Evolutionary conservation across 192 early-diverging fungal genomes (phyloP).

Genomic region (Gaertneriomyces semiglobifer): DNA sequence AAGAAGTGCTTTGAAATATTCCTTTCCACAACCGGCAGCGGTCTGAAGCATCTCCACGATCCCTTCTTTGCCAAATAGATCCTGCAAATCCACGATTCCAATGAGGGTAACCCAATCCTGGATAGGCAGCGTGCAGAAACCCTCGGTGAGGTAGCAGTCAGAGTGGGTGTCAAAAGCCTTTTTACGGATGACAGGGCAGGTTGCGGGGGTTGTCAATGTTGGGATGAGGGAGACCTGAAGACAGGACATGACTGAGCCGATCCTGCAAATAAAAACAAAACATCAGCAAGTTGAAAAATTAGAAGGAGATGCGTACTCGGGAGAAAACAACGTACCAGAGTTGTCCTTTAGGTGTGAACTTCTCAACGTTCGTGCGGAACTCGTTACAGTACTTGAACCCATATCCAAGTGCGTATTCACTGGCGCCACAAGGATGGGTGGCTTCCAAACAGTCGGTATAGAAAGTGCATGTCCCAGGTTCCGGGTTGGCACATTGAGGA

Average conservation of each 20-base stretch:
- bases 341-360: slow-evolving; percentile 9
- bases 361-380: not conserved
- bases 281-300: not conserved
- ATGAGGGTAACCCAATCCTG: not conserved
- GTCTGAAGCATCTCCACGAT: not conserved
- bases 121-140: not conserved
- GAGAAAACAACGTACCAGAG: slow-evolving; percentile 3
- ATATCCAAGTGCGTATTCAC: slow-evolving; percentile 11
- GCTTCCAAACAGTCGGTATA: slow-evolving; percentile 3
- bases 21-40: not conserved
- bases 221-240: slow-evolving; percentile 12
- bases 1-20: not conserved
- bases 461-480: slow-evolving; percentile 10
- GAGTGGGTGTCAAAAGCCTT: not conserved
- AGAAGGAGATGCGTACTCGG: not conserved
- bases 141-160: not conserved
- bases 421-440: slow-evolving; percentile 7
- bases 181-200: not conserved
- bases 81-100: not conserved
- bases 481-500: not conserved
- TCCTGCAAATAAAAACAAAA: not conserved
- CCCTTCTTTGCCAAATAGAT: not conserved
- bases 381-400: slow-evolving; percentile 6
- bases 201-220: not conserved
- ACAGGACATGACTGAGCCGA: slow-evolving; percentile 12